Conservation (phyloP, 345 rosid species). For the Eucalyptus pauciflora region DNA sequence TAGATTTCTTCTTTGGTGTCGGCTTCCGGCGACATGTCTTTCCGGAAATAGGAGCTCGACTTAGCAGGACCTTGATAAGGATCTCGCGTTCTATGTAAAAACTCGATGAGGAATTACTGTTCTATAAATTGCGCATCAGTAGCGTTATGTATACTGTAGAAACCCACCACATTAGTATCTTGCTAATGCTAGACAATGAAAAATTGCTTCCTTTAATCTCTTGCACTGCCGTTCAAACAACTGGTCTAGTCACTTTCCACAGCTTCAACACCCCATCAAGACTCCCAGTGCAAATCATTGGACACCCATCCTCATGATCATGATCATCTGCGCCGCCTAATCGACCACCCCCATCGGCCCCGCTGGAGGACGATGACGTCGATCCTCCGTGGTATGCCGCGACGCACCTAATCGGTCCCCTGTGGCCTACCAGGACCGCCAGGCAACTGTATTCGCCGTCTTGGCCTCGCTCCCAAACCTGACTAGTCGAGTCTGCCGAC, state of each 20-base stretch:
- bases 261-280: constrained; percentile 44
- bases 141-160: neutral
- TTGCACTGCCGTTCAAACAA: neutral
- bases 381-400: constrained; percentile 6
- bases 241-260: constrained; percentile 19
- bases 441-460: constrained; percentile 23
- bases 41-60: neutral
- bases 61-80: neutral
- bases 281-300: constrained; percentile 30
- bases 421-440: constrained; percentile 25
- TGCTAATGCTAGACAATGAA: neutral
- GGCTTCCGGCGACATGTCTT: neutral
- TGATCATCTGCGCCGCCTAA: neutral
- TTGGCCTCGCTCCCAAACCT: constrained; percentile 31
- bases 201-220: neutral
- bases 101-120: neutral
- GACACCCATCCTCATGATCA: constrained; percentile 17
- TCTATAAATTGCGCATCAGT: neutral
- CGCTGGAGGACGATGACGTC: neutral
- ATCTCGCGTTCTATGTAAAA: neutral
- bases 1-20: neutral
- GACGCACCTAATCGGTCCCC: constrained; percentile 32
- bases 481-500: constrained; percentile 33
- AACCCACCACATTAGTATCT: neutral
- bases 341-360: neutral